Evolutionary conservation across 2,329 filamentous ascomycete genomes (phyloP).

Genomic region (Ascochyta koolunga): DNA sequence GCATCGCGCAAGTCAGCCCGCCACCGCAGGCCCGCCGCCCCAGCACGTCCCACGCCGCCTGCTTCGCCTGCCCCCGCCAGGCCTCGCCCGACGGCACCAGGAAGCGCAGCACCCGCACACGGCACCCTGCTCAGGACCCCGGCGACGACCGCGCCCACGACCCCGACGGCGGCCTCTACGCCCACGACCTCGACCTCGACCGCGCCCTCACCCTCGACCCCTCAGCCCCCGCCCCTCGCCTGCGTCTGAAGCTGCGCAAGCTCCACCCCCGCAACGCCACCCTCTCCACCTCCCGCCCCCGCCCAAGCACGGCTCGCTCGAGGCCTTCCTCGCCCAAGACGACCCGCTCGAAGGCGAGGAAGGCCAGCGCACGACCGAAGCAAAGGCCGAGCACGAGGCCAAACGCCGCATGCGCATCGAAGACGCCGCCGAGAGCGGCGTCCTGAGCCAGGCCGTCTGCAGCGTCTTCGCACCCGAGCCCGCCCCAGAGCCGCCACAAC

Average conservation of each 20-base stretch:
- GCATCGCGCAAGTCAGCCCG: slow-evolving; percentile 45
- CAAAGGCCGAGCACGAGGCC: slow-evolving; percentile 65
- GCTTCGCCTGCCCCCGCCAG: slow-evolving; percentile 25
- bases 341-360: slow-evolving; percentile 55
- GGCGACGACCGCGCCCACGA: slow-evolving; percentile 24
- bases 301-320: slow-evolving; percentile 58
- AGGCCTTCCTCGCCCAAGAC: slow-evolving; percentile 68
- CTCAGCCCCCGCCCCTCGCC: slow-evolving; percentile 35
- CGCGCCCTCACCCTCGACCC: slow-evolving; percentile 13
- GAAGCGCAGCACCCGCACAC: slow-evolving; percentile 32
- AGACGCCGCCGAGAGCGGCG: slow-evolving; percentile 74
- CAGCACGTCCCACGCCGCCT: slow-evolving; percentile 23
- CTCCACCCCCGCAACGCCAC: slow-evolving; percentile 58
- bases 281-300: slow-evolving; percentile 57
- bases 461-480: slow-evolving; percentile 75
- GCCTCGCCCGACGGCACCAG: slow-evolving; percentile 25
- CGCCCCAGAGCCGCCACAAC: slow-evolving; percentile 73
- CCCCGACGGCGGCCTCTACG: slow-evolving; percentile 27
- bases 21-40: slow-evolving; percentile 32
- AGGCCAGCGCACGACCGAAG: slow-evolving; percentile 39
- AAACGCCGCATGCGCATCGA: slow-evolving; percentile 71
- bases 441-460: slow-evolving; percentile 73
- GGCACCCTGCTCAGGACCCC: slow-evolving; percentile 26
- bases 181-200: too few relatives aligned
- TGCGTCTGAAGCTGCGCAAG: slow-evolving; percentile 59